Percentiles rank a stretch among this genome's conserved stretches.
phyloP scores from a whole-genome alignment of 2,329 filamentous ascomycete genomes.

The Stromatinia cepivora region DNA sequence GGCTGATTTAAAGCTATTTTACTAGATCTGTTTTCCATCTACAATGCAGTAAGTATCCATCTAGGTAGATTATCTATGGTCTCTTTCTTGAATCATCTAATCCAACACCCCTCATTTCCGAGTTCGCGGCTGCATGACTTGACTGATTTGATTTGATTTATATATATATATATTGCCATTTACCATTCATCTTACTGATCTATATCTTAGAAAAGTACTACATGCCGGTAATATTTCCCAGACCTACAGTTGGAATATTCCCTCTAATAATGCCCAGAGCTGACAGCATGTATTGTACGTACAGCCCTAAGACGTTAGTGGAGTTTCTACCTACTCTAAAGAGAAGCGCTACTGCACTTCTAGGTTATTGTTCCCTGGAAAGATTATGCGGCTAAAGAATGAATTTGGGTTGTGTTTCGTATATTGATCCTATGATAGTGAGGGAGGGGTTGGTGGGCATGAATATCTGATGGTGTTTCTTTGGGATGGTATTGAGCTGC shows the following conservation, averaged over 20 bases:
- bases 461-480: background rate
- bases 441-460: background rate
- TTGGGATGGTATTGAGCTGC: background rate
- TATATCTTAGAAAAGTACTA: background rate
- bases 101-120: background rate
- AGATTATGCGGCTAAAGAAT: background rate
- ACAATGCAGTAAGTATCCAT: background rate
- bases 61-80: background rate
- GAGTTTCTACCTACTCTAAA: background rate
- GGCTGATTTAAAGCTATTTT: conserved; percentile 32
- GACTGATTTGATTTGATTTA: background rate
- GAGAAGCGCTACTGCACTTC: background rate
- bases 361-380: background rate
- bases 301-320: conserved; percentile 8
- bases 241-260: too few species aligned
- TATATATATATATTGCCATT: background rate
- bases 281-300: conserved; percentile 4
- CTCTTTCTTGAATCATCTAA: background rate
- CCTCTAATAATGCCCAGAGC: too few species aligned
- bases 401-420: background rate
- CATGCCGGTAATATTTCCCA: too few species aligned
- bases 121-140: conserved; percentile 5
- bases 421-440: background rate
- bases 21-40: conserved; percentile 8
- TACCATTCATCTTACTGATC: background rate